Base-by-base conservation (phyloP, 164 flowering plant species). In the Sedum album region DNA sequence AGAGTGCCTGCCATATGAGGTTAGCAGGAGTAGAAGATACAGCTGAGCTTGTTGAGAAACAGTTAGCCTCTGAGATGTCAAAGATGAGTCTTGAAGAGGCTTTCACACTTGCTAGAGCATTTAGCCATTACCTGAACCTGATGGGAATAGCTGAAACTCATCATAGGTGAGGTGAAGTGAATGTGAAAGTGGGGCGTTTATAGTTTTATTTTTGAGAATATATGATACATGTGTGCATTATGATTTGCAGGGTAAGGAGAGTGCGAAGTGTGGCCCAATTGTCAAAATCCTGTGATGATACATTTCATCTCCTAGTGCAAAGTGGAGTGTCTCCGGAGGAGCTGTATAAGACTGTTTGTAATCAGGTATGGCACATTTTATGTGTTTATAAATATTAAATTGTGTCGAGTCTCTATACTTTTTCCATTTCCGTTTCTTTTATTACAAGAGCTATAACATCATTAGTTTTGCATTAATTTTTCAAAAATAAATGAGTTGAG, bases 131-230 rank as follows among this genome's bases (percentile, higher is more conserved):
- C 71, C 92, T 93, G 64, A 89, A 75, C 71, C 77, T 93, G 70
- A 87, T 86, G 87, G 86, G 89, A 31, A 89, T 89, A 71, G 98
- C 98, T 1, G 98, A 93, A 76, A 89, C 93, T 23, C 92, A 89
- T 74, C 96, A 90, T 78, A 81, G 96, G 96, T 93, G 44, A 64
- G 44, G 20, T 31, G 31, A 2, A 63, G 21, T 31, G 33, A 4
- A 35, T 21, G 35, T 28, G 67, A 20, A n/a, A 35, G n/a, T 4
- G 42, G 14, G 21, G 28, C 61, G 26, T 57, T 57, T 57, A 1
- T 20, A 9, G 3, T 26, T 26, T 57, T 1, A 8, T 7, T 4
- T 57, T 9, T 44, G 49, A 14, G 14, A 55, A 31, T 4, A 13
- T 36, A 21, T 36, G 6, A 42, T 42, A 6, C 51, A 30, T 31